Base-by-base conservation (phyloP, 2,329 filamentous ascomycete species). In the Penicillium sclerotigenum region DNA sequence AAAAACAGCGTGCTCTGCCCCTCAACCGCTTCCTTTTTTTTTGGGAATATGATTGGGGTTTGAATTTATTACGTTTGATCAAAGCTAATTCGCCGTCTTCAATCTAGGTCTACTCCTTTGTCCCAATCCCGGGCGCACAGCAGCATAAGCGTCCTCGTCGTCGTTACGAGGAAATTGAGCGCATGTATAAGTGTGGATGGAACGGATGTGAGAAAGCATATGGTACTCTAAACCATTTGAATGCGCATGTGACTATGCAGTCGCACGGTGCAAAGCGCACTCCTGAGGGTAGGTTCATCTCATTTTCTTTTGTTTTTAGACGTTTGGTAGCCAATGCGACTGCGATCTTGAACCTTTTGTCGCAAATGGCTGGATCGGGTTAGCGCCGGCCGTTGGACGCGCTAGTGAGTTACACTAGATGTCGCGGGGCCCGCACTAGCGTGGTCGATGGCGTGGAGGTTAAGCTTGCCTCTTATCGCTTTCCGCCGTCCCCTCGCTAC, bases 101-200 rank as follows among this genome's bases (percentile, higher is more conserved):
- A 59, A 65, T 79, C 74, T 65, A 97, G 83, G 93, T 99, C 38
- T 97, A 97, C 73, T 97, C 92, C 0, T 97, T 99, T 70, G 94
- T 97, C 31, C 93, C 94, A 0, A 97, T 97, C 68, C 94, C 94
- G 2, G 94, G 94, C 61, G 91, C 93, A 13, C 92, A 97, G 72
- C 94, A 99, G 73, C 93, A 97, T 75, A 99, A 99, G 80, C 86
- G 94, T 56, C 94, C 94, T 13, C 85, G 94, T 62, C 83, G 94
- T 68, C 86, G 94, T 52, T 99, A 97, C 68, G 94, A 99, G 76
- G 94, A 99, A 73, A 99, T 99, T 67, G 94, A 99, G 79, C 87
- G 94, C 71, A 97, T 99, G 94, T 97, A 99, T 81, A 97, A 97
- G 77, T 99, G 94, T 71, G 94, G 93, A 26, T 97, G 91, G 90